phyloP scores from a whole-genome alignment of 371 early-diverging fungal genomes.

The Phascolomyces articulosus region DNA sequence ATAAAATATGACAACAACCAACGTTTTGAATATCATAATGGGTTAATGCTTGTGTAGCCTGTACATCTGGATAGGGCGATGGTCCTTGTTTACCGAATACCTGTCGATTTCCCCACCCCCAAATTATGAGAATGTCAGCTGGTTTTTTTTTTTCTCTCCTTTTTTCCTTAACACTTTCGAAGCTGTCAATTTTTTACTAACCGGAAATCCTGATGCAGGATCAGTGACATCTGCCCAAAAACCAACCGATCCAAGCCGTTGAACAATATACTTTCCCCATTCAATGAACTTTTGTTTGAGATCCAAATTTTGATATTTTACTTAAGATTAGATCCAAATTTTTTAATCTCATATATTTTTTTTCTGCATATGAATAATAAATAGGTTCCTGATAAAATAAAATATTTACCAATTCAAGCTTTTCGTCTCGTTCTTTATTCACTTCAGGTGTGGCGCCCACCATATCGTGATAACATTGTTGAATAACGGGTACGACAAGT shows the following conservation, averaged over 20 bases:
- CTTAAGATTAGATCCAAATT: background rate
- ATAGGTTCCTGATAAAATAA: background rate
- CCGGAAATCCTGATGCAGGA: constrained; percentile 91
- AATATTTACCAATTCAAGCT: constrained; percentile 67
- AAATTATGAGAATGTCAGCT: too few relatives aligned
- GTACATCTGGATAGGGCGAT: constrained; percentile 87
- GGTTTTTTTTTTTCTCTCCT: background rate
- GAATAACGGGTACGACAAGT: constrained; percentile 80
- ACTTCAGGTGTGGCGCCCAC: constrained; percentile 71
- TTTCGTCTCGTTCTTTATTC: constrained; percentile 78
- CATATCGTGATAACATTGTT: constrained; percentile 75
- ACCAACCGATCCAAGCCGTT: constrained; percentile 56
- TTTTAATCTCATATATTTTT: background rate
- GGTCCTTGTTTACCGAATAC: constrained; percentile 65
- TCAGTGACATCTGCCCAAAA: constrained; percentile 93
- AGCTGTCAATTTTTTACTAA: constrained; percentile 34
- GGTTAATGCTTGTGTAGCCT: constrained; percentile 73
- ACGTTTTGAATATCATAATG: constrained; percentile 75
- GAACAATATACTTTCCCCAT: constrained; percentile 68
- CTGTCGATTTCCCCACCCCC: too few relatives aligned
- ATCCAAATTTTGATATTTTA: background rate
- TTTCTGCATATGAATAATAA: too few relatives aligned
- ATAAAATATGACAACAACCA: constrained; percentile 83
- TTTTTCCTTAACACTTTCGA: too few relatives aligned
- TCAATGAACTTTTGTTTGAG: constrained; percentile 63